These are phyloP conservation scores for Astragalus glycyphyllos DNA, from an alignment of 306 rosid genomes.

Conservation along the genomic window DNA sequence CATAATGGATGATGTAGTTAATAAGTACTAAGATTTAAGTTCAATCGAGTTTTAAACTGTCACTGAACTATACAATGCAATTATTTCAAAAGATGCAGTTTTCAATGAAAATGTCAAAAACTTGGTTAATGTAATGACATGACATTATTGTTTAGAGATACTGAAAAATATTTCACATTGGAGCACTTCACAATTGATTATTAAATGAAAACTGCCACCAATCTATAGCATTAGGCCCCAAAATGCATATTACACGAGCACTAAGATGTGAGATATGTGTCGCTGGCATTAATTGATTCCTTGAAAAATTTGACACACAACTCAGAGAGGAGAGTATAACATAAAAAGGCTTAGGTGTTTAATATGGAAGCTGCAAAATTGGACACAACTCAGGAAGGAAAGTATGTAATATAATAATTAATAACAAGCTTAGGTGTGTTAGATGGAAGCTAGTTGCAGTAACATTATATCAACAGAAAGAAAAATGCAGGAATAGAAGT, in stretches of 20 bases:
- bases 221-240: conserved; percentile 7
- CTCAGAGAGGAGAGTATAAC: conserved; percentile 7
- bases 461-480: conserved; percentile 16
- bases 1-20: conserved; percentile 1
- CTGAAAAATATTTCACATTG: background rate
- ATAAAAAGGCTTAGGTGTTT: conserved; percentile 4
- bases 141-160: background rate
- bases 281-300: conserved; percentile 10
- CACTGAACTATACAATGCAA: background rate
- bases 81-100: background rate
- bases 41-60: background rate
- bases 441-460: background rate
- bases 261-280: conserved; percentile 33
- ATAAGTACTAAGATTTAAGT: background rate
- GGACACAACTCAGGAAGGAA: background rate
- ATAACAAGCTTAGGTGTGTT: background rate
- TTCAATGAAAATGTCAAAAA: background rate
- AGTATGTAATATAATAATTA: background rate
- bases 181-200: background rate
- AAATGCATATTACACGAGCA: background rate
- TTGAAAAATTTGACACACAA: conserved; percentile 6
- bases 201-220: conserved; percentile 25
- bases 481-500: background rate
- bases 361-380: background rate
- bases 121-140: background rate